Evolutionary conservation across 108 stramenopile species (phyloP).

Genomic region (Thalassiosira profunda): DNA sequence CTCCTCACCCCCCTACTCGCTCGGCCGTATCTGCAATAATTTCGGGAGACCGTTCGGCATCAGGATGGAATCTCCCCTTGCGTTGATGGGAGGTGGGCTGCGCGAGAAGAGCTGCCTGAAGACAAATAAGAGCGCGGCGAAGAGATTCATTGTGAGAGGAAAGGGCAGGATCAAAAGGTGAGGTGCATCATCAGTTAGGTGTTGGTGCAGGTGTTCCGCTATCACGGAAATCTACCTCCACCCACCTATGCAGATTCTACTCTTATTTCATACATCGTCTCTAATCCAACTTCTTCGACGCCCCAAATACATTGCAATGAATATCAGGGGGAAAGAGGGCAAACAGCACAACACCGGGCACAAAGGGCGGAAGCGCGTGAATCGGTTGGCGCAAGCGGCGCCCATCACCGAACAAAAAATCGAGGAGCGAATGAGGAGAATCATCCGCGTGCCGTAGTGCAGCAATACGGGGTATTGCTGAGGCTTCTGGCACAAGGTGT

Average conservation of each 20-base stretch:
- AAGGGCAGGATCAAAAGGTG: conserved; percentile 80
- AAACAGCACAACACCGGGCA: conserved; percentile 84
- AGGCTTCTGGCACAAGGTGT: too few relatives aligned
- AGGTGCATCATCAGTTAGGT: conserved; percentile 2
- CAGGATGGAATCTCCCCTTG: too few relatives aligned
- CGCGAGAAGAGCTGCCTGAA: conserved; percentile 60
- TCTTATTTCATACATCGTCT: conserved; percentile 7
- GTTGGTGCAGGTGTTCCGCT: background rate
- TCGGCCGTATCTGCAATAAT: too few relatives aligned
- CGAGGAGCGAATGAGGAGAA: conserved; percentile 66
- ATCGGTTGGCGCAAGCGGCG: conserved; percentile 65
- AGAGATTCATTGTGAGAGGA: conserved; percentile 75
- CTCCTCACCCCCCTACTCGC: too few relatives aligned
- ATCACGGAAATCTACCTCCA: background rate
- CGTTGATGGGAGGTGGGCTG: too few relatives aligned
- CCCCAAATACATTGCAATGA: background rate
- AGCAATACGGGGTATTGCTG: too few relatives aligned
- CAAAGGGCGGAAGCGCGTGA: conserved; percentile 60
- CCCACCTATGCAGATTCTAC: background rate
- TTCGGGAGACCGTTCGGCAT: too few relatives aligned
- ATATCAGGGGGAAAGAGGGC: conserved; percentile 60
- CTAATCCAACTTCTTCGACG: background rate
- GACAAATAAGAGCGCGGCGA: conserved; percentile 77
- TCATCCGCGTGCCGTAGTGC: too few relatives aligned
- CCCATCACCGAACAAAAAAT: conserved; percentile 67